Percentiles rank a stretch among this genome's conserved stretches.
Evolutionary conservation across 495 filamentous ascomycete genomes (phyloP).

Genomic region (Hypoxylon rickii): DNA sequence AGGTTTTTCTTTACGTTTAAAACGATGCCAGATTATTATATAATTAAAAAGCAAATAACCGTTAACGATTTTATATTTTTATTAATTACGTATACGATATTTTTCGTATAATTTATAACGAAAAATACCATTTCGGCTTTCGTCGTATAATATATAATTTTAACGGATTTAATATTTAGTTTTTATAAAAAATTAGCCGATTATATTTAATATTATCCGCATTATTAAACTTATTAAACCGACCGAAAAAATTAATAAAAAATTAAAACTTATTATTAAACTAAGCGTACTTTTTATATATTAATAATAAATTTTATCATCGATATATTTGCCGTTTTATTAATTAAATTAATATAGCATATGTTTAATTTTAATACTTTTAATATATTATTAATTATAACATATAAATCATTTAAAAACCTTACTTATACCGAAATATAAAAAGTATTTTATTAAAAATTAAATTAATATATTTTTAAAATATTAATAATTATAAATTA

Average conservation of each 20-base stretch:
- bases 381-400: not conserved
- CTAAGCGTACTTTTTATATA: not conserved
- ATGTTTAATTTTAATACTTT: not conserved
- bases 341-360: not conserved
- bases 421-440: not conserved
- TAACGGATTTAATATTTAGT: not conserved
- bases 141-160: not conserved
- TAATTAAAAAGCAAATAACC: not conserved
- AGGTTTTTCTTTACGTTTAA: not conserved
- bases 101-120: not conserved
- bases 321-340: not conserved
- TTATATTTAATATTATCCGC: not conserved
- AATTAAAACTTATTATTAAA: too few species aligned
- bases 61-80: not conserved
- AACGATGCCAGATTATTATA: not conserved
- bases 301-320: not conserved
- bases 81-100: not conserved
- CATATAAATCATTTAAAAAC: not conserved
- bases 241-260: not conserved
- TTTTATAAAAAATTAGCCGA: not conserved
- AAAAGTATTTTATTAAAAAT: not conserved
- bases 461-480: not conserved
- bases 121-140: not conserved
- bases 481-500: not conserved
- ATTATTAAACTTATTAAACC: not conserved